Percentiles rank a stretch among this genome's conserved stretches.
These are phyloP conservation scores for Tetradesmus lagerheimii DNA, from an alignment of 139 green algal genomes.

Conservation along the genomic window DNA sequence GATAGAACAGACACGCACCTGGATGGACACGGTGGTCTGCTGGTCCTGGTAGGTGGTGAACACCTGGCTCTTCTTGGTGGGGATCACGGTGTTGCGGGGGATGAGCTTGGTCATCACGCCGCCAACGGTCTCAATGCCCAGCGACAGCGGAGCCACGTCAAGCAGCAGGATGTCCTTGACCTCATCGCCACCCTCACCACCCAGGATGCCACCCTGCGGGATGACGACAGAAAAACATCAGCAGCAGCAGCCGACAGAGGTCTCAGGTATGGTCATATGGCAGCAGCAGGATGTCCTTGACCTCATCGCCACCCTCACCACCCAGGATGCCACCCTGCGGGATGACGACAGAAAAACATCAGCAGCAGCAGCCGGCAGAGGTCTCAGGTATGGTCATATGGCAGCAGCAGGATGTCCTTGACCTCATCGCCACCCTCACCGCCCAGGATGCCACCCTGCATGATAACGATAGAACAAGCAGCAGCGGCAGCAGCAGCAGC, in stretches of 20 bases:
- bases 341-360: conserved; percentile 58
- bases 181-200: conserved; percentile 58
- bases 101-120: conserved; percentile 98
- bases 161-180: conserved; percentile 90
- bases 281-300: conserved; percentile 89
- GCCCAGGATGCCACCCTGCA: conserved; percentile 21
- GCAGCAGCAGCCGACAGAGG: background rate
- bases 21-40: conserved; percentile 92
- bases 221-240: background rate
- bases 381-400: conserved; percentile 66
- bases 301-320: conserved; percentile 55
- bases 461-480: no score
- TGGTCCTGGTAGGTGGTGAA: conserved; percentile 99
- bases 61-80: conserved; percentile 98
- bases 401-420: conserved; percentile 90
- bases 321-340: conserved; percentile 24
- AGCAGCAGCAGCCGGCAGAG: conserved; percentile 88
- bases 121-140: conserved; percentile 95
- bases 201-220: conserved; percentile 55
- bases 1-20: conserved; percentile 57
- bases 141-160: conserved; percentile 90
- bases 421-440: conserved; percentile 59
- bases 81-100: conserved; percentile 89
- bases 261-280: conserved; percentile 67
- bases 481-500: conserved; percentile 83